These are phyloP conservation scores for Cornus kousa DNA, from an alignment of 148 eudicot genomes.

Conservation along the genomic window DNA sequence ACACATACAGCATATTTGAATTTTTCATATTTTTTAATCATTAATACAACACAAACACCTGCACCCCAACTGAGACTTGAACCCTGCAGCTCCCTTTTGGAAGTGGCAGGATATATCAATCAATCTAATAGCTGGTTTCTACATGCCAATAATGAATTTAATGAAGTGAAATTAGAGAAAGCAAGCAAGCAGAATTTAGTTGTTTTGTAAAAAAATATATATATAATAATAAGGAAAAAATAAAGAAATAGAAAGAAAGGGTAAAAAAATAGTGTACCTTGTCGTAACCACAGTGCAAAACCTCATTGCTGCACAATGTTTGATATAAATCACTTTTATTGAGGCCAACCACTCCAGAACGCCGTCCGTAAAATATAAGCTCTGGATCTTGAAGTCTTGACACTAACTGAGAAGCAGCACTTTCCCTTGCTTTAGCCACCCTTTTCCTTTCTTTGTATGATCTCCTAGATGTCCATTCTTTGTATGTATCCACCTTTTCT, in stretches of 20 bases:
- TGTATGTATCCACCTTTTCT: constrained; percentile 40
- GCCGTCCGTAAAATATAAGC: constrained; percentile 73
- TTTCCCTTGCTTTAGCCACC: constrained; percentile 55
- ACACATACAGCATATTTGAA: neutral
- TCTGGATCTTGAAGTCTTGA: constrained; percentile 52
- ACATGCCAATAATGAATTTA: neutral
- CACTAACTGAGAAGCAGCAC: constrained; percentile 24
- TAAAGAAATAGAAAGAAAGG: neutral
- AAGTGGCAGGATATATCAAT: no score
- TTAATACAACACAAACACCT: no score
- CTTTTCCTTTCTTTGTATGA: constrained; percentile 88
- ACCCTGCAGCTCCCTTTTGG: no score
- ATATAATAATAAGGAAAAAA: neutral
- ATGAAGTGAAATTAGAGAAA: neutral
- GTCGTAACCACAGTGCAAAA: constrained; percentile 66
- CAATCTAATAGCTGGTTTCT: no score
- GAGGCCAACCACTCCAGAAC: constrained; percentile 86
- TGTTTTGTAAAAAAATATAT: neutral
- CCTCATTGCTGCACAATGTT: constrained; percentile 26
- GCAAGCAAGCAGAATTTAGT: neutral
- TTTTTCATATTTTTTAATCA: no score
- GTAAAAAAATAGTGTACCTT: constrained; percentile 45
- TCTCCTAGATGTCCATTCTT: constrained; percentile 87
- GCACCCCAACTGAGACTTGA: no score
- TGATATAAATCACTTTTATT: constrained; percentile 53